phyloP scores from a whole-genome alignment of 2,329 filamentous ascomycete species.

The Ramichloridium luteum region DNA sequence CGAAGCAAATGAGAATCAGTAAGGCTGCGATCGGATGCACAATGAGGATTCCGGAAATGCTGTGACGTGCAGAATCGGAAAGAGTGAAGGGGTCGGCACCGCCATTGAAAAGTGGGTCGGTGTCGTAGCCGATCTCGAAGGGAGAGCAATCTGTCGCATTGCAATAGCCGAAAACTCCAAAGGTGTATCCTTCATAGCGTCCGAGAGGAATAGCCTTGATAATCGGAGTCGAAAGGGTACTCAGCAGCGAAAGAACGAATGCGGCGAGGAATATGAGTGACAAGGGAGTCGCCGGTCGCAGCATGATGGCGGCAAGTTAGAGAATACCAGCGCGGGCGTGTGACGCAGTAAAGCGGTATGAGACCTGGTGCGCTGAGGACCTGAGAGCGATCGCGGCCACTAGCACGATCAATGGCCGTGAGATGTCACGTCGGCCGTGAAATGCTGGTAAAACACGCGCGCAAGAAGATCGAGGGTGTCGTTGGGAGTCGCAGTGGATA shows the following conservation, averaged over 20 bases:
- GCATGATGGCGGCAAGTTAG: conserved; percentile 54
- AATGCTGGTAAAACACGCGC: too few species aligned
- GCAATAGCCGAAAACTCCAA: conserved; percentile 91
- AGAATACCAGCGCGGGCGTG: too few species aligned
- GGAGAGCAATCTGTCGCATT: conserved; percentile 52
- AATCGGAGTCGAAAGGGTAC: conserved; percentile 82
- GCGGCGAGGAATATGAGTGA: conserved; percentile 73
- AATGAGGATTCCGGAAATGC: conserved; percentile 78
- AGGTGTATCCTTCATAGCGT: conserved; percentile 61
- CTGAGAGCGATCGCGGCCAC: too few species aligned
- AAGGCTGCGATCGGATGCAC: conserved; percentile 85
- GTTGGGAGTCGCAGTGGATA: too few species aligned
- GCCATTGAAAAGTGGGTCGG: conserved; percentile 43
- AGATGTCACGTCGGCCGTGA: too few species aligned
- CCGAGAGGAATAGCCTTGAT: conserved; percentile 76
- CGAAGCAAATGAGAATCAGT: conserved; percentile 72
- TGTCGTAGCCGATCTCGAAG: conserved; percentile 75
- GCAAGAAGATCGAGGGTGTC: too few species aligned
- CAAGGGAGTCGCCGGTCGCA: conserved; percentile 86
- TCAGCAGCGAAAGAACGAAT: conserved; percentile 73
- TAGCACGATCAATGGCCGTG: too few species aligned
- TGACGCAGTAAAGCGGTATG: too few species aligned
- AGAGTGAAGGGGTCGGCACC: conserved; percentile 42
- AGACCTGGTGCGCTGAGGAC: too few species aligned
- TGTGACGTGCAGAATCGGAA: conserved; percentile 51